These are phyloP conservation scores for Pleurotus cornucopiae DNA, from an alignment of 768 basidiomycete genomes.

Conservation along the genomic window DNA sequence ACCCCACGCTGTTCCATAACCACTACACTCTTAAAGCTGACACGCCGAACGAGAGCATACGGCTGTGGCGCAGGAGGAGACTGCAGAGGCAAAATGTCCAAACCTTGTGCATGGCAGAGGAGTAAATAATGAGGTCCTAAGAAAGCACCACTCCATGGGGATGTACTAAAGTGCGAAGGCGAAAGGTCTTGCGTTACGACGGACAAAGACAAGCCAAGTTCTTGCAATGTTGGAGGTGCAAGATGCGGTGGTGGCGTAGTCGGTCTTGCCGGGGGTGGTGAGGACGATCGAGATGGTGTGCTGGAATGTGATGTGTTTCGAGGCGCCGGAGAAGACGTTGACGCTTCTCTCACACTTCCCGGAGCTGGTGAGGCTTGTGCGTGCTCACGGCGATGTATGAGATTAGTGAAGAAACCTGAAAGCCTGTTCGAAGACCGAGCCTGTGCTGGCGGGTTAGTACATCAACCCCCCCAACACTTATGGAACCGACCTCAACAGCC, in stretches of 20 bases:
- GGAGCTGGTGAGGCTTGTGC: slow-evolving; percentile 21
- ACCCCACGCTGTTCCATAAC: slow-evolving; percentile 92
- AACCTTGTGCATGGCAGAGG: slow-evolving; percentile 80
- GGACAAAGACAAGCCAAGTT: slow-evolving; percentile 71
- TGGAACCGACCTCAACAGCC: slow-evolving; percentile 51
- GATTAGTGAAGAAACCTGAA: slow-evolving; percentile 80
- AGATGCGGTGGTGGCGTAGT: slow-evolving; percentile 69
- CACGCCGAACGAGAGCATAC: slow-evolving; percentile 78
- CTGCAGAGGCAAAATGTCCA: slow-evolving; percentile 78
- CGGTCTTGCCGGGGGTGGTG: slow-evolving; percentile 51
- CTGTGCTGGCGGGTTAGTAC: slow-evolving; percentile 25
- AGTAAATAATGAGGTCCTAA: slow-evolving; percentile 78
- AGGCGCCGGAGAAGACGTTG: slow-evolving; percentile 13
- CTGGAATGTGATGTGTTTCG: slow-evolving; percentile 27
- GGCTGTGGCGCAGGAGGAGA: slow-evolving; percentile 74
- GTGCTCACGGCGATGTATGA: slow-evolving; percentile 70
- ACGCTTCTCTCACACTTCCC: slow-evolving; percentile 28
- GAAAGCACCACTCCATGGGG: slow-evolving; percentile 77
- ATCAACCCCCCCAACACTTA: slow-evolving; percentile 2
- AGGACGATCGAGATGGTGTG: slow-evolving; percentile 45
- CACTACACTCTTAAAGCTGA: slow-evolving; percentile 82
- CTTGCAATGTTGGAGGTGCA: slow-evolving; percentile 65
- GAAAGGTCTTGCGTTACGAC: slow-evolving; percentile 64
- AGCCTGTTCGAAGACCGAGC: slow-evolving; percentile 66
- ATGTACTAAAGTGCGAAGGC: slow-evolving; percentile 73